Base-by-base conservation (phyloP, 2,329 filamentous ascomycete genomes). In the Fusarium sororula region DNA sequence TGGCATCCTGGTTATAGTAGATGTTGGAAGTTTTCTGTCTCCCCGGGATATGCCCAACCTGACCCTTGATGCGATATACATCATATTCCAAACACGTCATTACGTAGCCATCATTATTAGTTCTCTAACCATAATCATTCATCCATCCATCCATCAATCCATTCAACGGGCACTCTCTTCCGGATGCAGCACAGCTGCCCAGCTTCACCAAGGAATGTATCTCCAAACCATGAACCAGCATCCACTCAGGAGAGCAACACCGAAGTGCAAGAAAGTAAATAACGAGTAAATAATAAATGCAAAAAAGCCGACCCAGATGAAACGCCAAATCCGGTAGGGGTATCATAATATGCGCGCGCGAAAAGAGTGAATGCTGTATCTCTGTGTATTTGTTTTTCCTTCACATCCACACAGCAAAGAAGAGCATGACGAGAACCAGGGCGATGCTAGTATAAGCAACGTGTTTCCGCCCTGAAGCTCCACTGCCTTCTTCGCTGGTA, bases 401-500 rank as follows among this genome's bases (percentile, higher is more conserved):
- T 63, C 53, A 79, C 77, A 79, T 78, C 72, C 72, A 79, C 39
- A 80, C 74, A 15, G 79, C 75, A 37, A 80, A 75, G 39, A 77
- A 76, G 54, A 81, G 64, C 64, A 81, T 80, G 45, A 80, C 68
- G 20, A 73, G 76, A 6, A 78, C 78, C 28, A 81, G 64, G n/a
- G 75, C 73, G 28, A 78, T 70, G 47, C 79, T 79, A 35, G 79
- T 73, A 24, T 73, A 73, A n/a, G 79, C 75, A 32, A 82, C 72
- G 28, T 76, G 75, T 48, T 75, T 75, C 44, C 80, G 77, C 32
- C 72, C 76, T 11, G 79, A 78, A 1, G 95, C 82, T 7, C 92
- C 90, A 72, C 91, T 90, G 22, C 93, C 91, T 75, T 94, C 85
- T 15, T 86, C 84, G 5, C 84, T 88, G 5, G 89, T 87, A 58